Base-by-base conservation (phyloP, 306 rosid genomes). In the Prunus dulcis region DNA sequence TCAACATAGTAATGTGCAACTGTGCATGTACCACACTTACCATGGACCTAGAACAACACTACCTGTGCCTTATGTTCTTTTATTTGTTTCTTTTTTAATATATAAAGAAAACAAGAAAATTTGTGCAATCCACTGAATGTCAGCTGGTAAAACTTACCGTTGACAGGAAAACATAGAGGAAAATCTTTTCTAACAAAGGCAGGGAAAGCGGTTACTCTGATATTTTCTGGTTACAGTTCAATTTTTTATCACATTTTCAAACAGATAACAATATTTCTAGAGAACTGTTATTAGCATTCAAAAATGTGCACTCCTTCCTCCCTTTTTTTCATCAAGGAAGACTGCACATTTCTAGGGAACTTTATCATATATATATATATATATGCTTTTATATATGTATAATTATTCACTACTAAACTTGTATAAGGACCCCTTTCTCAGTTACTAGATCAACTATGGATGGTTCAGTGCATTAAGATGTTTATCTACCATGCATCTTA, bases 1-100 rank as follows among this genome's bases (percentile, higher is more conserved):
- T n/a, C 61, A 66, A 75, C 62, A 60, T 43, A 13, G 47, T 57
- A 74, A 80, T 45, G 25, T 43, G 22, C 46, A 50, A n/a, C 12
- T 17, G 4, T 63, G 12, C n/a, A 30, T 63, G 72, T 52, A 43
- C 34, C 51, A 55, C 41, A 71, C 43, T 9, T 57, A 38, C 19
- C 43, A 73, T 17, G 38, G 43, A 38, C 34, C 55, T 1, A 78
- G 0, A 49, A 55, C 61, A 64, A 45, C 19, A 30, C 45, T 57
- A 25, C 45, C 32, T 7, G 5, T 15, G 22, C 55, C 12, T 17
- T 23, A 6, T 58, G 13, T 73, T 9, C 14, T 56, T 32, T 12
- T 32, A 12, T 27, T 13, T 55, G 22, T 38, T 38, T 56, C 5
- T 6, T 20, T 55, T 12, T 56, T 52, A 38, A 2, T 27, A 23